Base-by-base conservation (phyloP, 352 stramenopile genomes). In the Phytophthora constricta region DNA sequence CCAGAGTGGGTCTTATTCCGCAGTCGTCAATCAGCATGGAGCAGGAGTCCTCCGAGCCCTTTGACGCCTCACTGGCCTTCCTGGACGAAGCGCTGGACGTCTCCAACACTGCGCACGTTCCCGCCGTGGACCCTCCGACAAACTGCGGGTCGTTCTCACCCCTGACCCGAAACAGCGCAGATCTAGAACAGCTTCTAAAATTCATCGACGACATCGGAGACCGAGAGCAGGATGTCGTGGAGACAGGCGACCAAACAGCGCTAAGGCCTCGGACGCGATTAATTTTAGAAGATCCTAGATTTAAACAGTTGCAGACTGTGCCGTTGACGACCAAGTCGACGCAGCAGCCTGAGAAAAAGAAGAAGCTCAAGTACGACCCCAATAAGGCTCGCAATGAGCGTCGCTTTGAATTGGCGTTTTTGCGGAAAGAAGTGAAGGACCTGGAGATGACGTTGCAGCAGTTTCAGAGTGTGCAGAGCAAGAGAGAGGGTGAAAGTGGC, bases 311-410 rank as follows among this genome's bases (percentile, higher is more conserved):
- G n/a, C n/a, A n/a, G n/a, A n/a, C n/a, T n/a, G n/a, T n/a, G n/a
- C n/a, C n/a, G n/a, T 5, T 17, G 53, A 26, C 57, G 2, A 16
- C 5, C 41, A 58, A 61, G 31, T 26, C 48, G 14, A 46, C 49
- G 5, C 25, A 22, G 23, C 17, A 22, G 41, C 41, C 41, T 0
- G 58, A 43, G 49, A 63, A 55, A 28, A 65, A 57, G 13, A 61
- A 64, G 42, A 66, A 55, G 5, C 47, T 56, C 10, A 69, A 60
- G 16, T 69, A 73, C 49, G 62, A 76, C 42, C 68, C 68, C 13
- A 76, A 76, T 31, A 69, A 69, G 20, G 68, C 68, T 14, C 62
- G 68, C 0, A 65, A 70, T 39, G 57, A 70, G 49, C 63, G 68
- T 48, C 68, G 48, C 5, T 49, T 55, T 5, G 23, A 65, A 20